phyloP scores from a whole-genome alignment of 1,139 yeast genomes.

The Nakaseomyces glabratus region DNA sequence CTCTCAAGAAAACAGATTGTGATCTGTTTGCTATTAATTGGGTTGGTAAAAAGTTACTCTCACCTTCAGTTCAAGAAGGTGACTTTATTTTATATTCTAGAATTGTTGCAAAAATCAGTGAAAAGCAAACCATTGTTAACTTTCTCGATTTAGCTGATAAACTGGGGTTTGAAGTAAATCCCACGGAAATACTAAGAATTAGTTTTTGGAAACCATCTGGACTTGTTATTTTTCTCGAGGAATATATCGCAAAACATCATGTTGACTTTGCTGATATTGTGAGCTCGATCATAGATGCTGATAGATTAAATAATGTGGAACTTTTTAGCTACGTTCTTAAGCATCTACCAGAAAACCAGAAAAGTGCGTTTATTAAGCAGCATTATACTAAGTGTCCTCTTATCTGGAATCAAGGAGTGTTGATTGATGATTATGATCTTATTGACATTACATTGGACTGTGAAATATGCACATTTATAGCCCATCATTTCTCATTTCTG shows the following conservation, averaged over 20 bases:
- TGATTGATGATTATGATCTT: constrained; percentile 1
- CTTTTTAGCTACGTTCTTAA: constrained; percentile 2
- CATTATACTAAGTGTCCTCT: too few species aligned
- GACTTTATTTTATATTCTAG: constrained; percentile 9
- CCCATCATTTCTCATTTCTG: neutral
- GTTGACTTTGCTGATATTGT: neutral
- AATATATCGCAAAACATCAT: neutral
- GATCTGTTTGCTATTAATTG: constrained; percentile 18
- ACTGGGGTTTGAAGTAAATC: constrained; percentile 5
- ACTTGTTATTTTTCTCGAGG: neutral
- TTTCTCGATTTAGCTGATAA: constrained; percentile 9
- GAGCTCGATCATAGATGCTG: neutral
- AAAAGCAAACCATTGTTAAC: constrained; percentile 5
- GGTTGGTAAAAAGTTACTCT: constrained; percentile 21
- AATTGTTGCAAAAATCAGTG: constrained; percentile 7
- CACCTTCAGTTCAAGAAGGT: constrained; percentile 14
- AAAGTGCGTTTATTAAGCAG: neutral
- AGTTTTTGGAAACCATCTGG: constrained; percentile 4
- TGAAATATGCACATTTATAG: neutral
- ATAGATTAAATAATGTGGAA: neutral
- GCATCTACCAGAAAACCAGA: constrained; percentile 2
- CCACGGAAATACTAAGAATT: constrained; percentile 1
- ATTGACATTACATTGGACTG: neutral
- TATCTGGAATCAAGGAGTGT: too few species aligned
- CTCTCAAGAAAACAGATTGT: constrained; percentile 11